Percentiles rank a stretch among this genome's conserved stretches.
These are phyloP conservation scores for Neurospora sp. DNA, from an alignment of 495 filamentous ascomycete genomes.

Conservation along the genomic window DNA sequence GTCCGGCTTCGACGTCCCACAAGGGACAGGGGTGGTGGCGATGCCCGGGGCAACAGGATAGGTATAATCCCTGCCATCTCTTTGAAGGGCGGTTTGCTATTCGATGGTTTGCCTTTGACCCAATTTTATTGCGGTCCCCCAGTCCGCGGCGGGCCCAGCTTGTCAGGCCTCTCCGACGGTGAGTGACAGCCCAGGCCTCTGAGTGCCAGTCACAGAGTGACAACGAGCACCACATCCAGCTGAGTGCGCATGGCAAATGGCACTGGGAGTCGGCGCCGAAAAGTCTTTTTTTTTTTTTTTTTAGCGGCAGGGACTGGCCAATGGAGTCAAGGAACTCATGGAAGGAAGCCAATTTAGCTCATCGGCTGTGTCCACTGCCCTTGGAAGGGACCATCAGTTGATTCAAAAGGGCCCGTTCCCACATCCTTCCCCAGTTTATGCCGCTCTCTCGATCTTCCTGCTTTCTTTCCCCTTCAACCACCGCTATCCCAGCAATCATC, in stretches of 20 bases:
- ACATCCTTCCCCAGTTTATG: conserved; percentile 4
- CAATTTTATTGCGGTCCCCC: not conserved
- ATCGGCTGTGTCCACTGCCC: not conserved
- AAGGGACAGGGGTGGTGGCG: not conserved
- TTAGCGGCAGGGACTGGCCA: not conserved
- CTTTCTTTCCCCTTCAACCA: conserved; percentile 10
- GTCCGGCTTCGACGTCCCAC: not conserved
- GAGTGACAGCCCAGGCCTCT: not conserved
- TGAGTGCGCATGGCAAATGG: not conserved
- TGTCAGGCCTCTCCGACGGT: not conserved
- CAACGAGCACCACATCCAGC: not conserved
- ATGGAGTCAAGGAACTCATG: not conserved
- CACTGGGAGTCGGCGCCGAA: not conserved
- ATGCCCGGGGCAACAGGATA: not conserved
- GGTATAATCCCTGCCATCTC: not conserved
- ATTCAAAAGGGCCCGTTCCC: conserved; percentile 17
- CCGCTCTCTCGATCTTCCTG: conserved; percentile 7
- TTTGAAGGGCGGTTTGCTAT: not conserved
- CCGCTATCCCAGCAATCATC: conserved; percentile 16
- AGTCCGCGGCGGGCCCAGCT: too few relatives aligned
- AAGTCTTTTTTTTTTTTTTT: not conserved
- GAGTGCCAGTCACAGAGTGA: not conserved
- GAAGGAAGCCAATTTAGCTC: not conserved
- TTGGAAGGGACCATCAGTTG: conserved; percentile 1
- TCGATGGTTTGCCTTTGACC: not conserved